Evolutionary conservation across 1,284 basidiomycete genomes (phyloP).

Genomic region (Trametes pubescens): DNA sequence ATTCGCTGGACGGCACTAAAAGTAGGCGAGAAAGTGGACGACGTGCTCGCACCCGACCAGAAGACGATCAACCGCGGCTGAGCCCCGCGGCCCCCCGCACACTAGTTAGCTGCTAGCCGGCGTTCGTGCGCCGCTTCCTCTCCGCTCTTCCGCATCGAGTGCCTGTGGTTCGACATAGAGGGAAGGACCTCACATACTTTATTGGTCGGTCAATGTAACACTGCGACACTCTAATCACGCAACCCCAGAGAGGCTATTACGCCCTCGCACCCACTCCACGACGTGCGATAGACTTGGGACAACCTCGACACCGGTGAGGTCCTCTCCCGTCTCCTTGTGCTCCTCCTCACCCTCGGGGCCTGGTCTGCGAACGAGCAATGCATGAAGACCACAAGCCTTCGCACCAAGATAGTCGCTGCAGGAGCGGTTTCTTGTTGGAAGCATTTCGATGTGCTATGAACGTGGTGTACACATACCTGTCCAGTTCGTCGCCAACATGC

Average conservation of each 20-base stretch:
- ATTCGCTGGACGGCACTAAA: constrained; percentile 86
- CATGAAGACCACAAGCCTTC: constrained; percentile 60
- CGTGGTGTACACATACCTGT: constrained; percentile 52
- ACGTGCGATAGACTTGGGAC: constrained; percentile 54
- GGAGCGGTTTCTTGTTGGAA: neutral
- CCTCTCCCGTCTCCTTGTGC: constrained; percentile 52
- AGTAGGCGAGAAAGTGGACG: constrained; percentile 77
- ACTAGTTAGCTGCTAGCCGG: too few species aligned
- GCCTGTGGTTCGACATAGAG: neutral
- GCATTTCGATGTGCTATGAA: neutral
- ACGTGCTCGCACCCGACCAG: constrained; percentile 53
- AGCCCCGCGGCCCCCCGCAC: neutral
- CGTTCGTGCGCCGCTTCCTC: too few species aligned
- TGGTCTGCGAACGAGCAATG: constrained; percentile 62
- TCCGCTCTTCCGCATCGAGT: neutral
- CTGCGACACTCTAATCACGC: constrained; percentile 19
- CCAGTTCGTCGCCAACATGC: constrained; percentile 78
- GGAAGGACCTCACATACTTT: constrained; percentile 9
- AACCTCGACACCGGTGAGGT: constrained; percentile 48
- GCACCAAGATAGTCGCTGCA: constrained; percentile 77
- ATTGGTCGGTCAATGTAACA: constrained; percentile 27
- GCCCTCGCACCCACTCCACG: constrained; percentile 42
- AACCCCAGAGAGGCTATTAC: constrained; percentile 7
- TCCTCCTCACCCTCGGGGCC: constrained; percentile 58
- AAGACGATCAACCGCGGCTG: constrained; percentile 17